Conservation (phyloP, 371 early-diverging fungal species). For the Mucor plumbeus region DNA sequence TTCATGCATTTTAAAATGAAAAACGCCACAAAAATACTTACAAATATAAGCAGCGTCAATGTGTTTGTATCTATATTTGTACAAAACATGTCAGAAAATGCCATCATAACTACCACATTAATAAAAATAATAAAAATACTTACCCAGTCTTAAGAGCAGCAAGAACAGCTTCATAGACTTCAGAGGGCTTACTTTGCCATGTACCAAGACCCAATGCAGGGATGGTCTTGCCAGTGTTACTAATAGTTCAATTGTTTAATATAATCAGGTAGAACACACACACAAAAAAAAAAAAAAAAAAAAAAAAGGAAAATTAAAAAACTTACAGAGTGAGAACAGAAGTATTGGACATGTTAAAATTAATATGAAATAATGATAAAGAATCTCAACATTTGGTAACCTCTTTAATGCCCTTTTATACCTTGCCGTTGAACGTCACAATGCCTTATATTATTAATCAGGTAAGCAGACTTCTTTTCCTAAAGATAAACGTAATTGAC, state of each 20-base stretch:
- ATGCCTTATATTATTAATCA: neutral
- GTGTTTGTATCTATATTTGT: conserved; percentile 26
- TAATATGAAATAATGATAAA: too few relatives aligned
- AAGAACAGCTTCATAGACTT: conserved; percentile 48
- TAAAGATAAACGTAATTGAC: neutral
- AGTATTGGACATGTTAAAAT: neutral
- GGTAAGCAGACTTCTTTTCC: neutral
- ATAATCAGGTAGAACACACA: too few relatives aligned
- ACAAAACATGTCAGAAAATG: neutral
- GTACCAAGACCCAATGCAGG: conserved; percentile 49
- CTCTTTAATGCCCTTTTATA: neutral
- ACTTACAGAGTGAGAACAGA: conserved; percentile 26
- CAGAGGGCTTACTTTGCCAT: conserved; percentile 50
- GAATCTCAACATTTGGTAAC: neutral
- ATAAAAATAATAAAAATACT: neutral
- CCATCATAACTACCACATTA: neutral
- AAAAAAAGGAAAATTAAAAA: neutral
- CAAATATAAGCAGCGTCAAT: conserved; percentile 41
- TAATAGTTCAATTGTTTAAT: neutral
- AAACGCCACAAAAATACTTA: conserved; percentile 16
- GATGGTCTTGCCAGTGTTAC: conserved; percentile 39
- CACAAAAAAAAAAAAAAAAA: too few relatives aligned
- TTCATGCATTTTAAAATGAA: neutral
- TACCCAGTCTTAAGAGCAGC: conserved; percentile 46
- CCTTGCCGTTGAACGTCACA: neutral